Evolutionary conservation across 2,329 filamentous ascomycete genomes (phyloP).

Genomic region (Botrytis aclada): DNA sequence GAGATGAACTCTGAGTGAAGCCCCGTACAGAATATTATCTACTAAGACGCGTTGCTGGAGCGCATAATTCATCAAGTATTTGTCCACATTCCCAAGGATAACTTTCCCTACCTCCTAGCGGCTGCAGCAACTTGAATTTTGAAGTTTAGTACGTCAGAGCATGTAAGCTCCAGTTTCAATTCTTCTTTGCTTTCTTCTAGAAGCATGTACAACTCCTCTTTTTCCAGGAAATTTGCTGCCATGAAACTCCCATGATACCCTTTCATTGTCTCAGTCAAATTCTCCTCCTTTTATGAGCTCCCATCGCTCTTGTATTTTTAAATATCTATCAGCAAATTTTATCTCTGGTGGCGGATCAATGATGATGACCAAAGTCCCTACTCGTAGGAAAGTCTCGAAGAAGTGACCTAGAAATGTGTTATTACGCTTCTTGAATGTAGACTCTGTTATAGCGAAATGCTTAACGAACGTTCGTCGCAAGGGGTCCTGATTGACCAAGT

Average conservation of each 20-base stretch:
- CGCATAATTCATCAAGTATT: neutral
- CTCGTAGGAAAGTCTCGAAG: too few species aligned
- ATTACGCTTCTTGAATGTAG: neutral
- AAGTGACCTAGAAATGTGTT: too few species aligned
- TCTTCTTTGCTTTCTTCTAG: fast-evolving
- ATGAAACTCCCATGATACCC: neutral
- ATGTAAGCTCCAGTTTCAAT: fast-evolving
- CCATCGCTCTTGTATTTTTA: neutral
- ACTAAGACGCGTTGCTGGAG: neutral
- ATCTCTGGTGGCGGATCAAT: too few species aligned
- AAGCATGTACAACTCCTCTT: neutral
- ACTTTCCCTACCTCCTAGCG: neutral
- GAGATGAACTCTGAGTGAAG: neutral
- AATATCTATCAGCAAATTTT: neutral
- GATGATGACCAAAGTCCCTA: neutral
- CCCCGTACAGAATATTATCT: neutral
- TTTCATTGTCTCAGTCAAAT: neutral
- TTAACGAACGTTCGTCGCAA: too few species aligned
- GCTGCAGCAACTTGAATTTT: neutral
- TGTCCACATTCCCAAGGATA: neutral
- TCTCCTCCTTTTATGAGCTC: neutral
- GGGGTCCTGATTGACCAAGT: too few species aligned
- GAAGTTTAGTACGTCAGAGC: too few species aligned
- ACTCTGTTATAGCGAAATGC: neutral
- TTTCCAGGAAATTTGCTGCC: neutral